These are phyloP conservation scores for Huntiella savannae DNA, from an alignment of 2,329 filamentous ascomycete genomes.

Conservation along the genomic window DNA sequence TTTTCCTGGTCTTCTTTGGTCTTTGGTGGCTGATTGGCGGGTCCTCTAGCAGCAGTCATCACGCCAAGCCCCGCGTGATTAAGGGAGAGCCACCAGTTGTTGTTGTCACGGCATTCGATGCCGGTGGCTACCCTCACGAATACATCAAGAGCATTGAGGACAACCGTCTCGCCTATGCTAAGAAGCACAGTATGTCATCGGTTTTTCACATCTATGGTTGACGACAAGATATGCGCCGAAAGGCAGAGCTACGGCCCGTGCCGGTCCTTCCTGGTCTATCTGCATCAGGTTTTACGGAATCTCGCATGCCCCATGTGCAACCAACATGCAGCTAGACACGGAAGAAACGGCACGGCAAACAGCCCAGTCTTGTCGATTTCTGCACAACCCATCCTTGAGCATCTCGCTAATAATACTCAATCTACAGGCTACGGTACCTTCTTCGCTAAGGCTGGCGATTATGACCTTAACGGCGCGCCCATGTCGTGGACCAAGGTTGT, in stretches of 20 bases:
- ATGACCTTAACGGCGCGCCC: constrained; percentile 44
- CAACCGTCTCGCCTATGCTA: constrained; percentile 72
- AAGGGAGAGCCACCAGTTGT: constrained; percentile 45
- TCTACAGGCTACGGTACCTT: constrained; percentile 63
- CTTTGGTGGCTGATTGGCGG: constrained; percentile 41
- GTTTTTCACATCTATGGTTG: background rate
- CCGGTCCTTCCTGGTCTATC: background rate
- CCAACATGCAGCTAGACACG: constrained; percentile 1
- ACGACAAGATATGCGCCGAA: too few species aligned
- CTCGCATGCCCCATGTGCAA: background rate
- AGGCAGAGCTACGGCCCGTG: background rate
- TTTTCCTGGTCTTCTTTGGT: constrained; percentile 33
- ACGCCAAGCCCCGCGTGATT: constrained; percentile 9
- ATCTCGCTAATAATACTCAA: constrained; percentile 4
- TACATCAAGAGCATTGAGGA: constrained; percentile 59
- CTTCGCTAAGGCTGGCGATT: constrained; percentile 59
- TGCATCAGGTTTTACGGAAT: background rate
- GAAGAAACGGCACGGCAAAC: background rate
- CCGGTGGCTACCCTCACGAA: constrained; percentile 23
- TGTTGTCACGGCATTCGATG: constrained; percentile 67
- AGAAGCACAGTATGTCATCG: constrained; percentile 52
- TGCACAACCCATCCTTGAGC: background rate
- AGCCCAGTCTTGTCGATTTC: background rate
- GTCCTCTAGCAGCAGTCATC: constrained; percentile 7
- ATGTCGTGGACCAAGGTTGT: constrained; percentile 60